A percentile compares a stretch with the other conserved stretches of the same genome.
Evolutionary conservation across 2,329 filamentous ascomycete species (phyloP).

Genomic region (Plenodomus lindquistii): DNA sequence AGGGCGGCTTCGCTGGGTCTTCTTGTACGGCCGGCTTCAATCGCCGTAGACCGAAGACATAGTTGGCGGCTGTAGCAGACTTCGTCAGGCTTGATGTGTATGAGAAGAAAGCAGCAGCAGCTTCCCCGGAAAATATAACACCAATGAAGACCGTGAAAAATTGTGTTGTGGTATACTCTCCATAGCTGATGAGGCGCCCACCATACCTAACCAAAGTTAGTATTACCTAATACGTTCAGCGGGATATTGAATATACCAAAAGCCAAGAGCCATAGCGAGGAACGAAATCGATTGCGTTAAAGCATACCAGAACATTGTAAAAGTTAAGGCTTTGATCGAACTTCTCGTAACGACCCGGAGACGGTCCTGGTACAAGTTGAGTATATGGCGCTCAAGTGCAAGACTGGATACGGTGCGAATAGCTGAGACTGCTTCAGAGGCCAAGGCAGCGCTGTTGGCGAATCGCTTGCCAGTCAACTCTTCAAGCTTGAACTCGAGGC

Average conservation of each 20-base stretch:
- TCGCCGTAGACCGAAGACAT: constrained; percentile 50
- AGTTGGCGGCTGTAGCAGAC: constrained; percentile 78
- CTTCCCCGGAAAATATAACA: constrained; percentile 47
- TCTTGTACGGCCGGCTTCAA: constrained; percentile 45
- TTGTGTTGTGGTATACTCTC: constrained; percentile 70
- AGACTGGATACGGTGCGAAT: constrained; percentile 93
- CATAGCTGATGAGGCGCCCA: constrained; percentile 36
- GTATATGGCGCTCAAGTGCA: constrained; percentile 82
- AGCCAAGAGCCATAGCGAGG: constrained; percentile 39
- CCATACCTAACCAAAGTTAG: constrained; percentile 39
- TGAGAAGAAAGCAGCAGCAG: constrained; percentile 86
- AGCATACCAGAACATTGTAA: constrained; percentile 80
- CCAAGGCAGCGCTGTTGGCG: constrained; percentile 68
- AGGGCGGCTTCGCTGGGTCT: constrained; percentile 34
- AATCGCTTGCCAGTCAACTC: constrained; percentile 72
- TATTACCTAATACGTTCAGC: constrained; percentile 51
- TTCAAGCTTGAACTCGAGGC: constrained; percentile 78
- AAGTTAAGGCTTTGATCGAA: constrained; percentile 64
- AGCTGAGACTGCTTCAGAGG: constrained; percentile 89
- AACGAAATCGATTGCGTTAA: constrained; percentile 76
- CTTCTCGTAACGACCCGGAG: constrained; percentile 59
- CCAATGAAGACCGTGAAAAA: constrained; percentile 89
- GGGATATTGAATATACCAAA: constrained; percentile 55
- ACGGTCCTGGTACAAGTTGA: constrained; percentile 68
- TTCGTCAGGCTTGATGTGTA: constrained; percentile 98